Evolutionary conservation across 2,329 filamentous ascomycete species (phyloP), one percentile per base, ranked within the genome.

Genomic region (Curvularia sp.): DNA sequence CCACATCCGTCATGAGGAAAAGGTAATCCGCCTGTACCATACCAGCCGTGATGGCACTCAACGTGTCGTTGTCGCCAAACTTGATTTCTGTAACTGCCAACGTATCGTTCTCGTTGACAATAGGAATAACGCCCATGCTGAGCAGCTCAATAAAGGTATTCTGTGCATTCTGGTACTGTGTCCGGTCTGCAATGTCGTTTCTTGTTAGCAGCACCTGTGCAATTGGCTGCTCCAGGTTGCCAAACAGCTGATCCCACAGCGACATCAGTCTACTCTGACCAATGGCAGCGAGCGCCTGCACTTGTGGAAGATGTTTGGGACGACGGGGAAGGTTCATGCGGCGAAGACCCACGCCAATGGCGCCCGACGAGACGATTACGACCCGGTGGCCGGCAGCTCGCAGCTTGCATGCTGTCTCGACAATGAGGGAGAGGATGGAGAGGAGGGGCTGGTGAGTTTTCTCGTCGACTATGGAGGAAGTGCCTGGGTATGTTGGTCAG

Each of bases 31-130:
- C 95, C 71, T 97, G 92, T 20, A 98, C 91, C 93, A 98, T 98
- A 66, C 91, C 95, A 0, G 95, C 92, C 0, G 95, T 97, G 68
- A 99, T 97, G 57, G 95, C 95, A 12, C 93, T 97, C 47, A 99
- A 83, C 1, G 95, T 99, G 78, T 99, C 95, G 71, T 99, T 99
- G 82, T 99, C 95, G 66, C 95, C 95, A 74, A 99, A 99, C 82
- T 98, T 98, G 81, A 99, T 99, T 84, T 99, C 95, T 74, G 94
- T 91, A 65, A 99, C 95, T 24, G 93, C 92, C 54, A 99, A 82
- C 2, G 95, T 99, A 77, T 99, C 95, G 78, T 99, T 99, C 80
- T 99, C 95, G 72, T 99, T 99, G 64, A 99, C 95, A 70, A 99
- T 97, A 9, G 95, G 95, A 63, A 99, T 96, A 26, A 98, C 94